These are phyloP conservation scores for Coemansia umbellata DNA, from an alignment of 192 early-diverging fungal genomes.

Conservation along the genomic window DNA sequence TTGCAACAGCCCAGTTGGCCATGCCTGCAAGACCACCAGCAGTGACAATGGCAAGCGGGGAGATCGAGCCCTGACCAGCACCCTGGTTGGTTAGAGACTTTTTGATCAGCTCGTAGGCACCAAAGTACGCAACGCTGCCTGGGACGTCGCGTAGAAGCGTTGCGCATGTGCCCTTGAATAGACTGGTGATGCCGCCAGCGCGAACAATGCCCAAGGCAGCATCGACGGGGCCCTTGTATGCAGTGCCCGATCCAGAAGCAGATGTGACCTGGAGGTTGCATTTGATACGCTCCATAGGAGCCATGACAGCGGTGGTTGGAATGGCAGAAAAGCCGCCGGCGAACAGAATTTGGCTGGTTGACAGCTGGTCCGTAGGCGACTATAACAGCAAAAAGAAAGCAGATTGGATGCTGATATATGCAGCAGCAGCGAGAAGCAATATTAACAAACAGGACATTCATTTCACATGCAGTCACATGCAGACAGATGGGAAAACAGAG, in stretches of 20 bases:
- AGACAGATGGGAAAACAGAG: too few species aligned
- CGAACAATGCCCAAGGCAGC: conserved; percentile 77
- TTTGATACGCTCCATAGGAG: conserved; percentile 95
- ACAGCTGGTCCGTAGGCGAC: conserved; percentile 43
- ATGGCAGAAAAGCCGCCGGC: conserved; percentile 95
- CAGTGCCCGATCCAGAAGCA: conserved; percentile 33
- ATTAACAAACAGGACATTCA: background rate
- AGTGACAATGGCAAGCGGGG: conserved; percentile 77
- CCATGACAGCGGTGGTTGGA: conserved; percentile 91
- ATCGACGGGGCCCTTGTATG: conserved; percentile 90
- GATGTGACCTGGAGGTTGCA: conserved; percentile 78
- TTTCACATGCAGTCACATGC: conserved; percentile 12
- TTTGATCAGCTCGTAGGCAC: conserved; percentile 90
- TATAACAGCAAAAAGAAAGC: conserved; percentile 1
- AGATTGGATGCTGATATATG: too few species aligned
- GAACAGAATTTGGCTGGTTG: conserved; percentile 76
- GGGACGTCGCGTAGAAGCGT: conserved; percentile 91
- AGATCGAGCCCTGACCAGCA: conserved; percentile 70
- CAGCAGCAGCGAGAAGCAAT: background rate
- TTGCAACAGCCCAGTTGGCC: conserved; percentile 83
- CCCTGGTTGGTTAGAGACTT: conserved; percentile 59
- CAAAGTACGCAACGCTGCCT: conserved; percentile 94
- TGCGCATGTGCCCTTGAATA: conserved; percentile 93
- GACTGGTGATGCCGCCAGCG: conserved; percentile 79
- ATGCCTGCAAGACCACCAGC: conserved; percentile 98